A percentile compares a stretch with the other conserved stretches of the same genome.
Conservation (phyloP, 345 rosid genomes). For the Populus tremula region DNA sequence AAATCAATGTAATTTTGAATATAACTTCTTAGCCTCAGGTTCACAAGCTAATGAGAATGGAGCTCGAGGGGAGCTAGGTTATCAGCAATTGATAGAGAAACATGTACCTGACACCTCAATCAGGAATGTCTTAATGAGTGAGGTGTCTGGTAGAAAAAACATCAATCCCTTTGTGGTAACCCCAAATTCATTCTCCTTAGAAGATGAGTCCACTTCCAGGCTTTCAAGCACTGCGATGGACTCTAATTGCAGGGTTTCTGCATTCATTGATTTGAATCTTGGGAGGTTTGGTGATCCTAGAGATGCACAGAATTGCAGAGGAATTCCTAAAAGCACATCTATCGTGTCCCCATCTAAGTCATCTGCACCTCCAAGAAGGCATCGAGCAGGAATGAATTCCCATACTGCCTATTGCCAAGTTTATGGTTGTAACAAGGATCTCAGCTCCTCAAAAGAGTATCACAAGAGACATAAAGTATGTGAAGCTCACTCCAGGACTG, state of each 20-base stretch:
- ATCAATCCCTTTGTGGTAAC: slow-evolving; percentile 25
- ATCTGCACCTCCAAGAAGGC: slow-evolving; percentile 15
- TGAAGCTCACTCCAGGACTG: slow-evolving; percentile 53
- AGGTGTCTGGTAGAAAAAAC: slow-evolving; percentile 23
- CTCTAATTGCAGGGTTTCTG: slow-evolving; percentile 38
- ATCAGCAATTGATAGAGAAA: slow-evolving; percentile 32
- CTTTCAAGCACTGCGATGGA: slow-evolving; percentile 39
- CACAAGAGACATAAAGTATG: slow-evolving; percentile 61
- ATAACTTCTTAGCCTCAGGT: slow-evolving; percentile 27
- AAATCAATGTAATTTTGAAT: slow-evolving; percentile 25
- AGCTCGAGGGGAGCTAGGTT: slow-evolving; percentile 32
- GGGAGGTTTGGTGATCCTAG: slow-evolving; percentile 51
- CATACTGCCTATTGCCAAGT: slow-evolving; percentile 47
- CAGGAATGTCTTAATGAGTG: slow-evolving; percentile 25
- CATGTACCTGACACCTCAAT: slow-evolving; percentile 21
- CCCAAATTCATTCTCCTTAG: slow-evolving; percentile 27
- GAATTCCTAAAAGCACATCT: slow-evolving; percentile 8
- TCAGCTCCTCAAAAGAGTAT: slow-evolving; percentile 53
- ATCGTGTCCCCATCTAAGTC: slow-evolving; percentile 11
- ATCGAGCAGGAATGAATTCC: slow-evolving; percentile 17
- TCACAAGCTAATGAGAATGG: slow-evolving; percentile 21
- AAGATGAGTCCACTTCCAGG: slow-evolving; percentile 42
- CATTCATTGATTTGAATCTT: slow-evolving; percentile 64
- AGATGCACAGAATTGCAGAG: slow-evolving; percentile 23
- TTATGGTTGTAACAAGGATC: slow-evolving; percentile 54